These are phyloP conservation scores for Chrysosporium queenslandicum DNA, from an alignment of 2,329 filamentous ascomycete genomes.

Conservation along the genomic window DNA sequence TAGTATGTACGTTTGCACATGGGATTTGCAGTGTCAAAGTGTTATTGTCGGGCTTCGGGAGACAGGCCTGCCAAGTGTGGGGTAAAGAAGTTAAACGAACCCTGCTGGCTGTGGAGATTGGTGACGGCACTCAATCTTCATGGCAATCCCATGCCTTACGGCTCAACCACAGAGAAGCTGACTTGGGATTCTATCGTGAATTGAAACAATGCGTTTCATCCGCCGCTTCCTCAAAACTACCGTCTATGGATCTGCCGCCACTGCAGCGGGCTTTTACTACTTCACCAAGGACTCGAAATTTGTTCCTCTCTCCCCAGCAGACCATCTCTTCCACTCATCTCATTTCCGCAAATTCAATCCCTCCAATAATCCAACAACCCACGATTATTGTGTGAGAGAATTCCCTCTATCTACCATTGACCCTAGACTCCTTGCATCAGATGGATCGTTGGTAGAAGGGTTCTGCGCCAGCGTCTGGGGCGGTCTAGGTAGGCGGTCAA, in stretches of 20 bases:
- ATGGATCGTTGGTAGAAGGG: slow-evolving; percentile 51
- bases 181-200: no score
- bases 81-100: no score
- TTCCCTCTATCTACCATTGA: slow-evolving; percentile 55
- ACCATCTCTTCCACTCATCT: slow-evolving; percentile 53
- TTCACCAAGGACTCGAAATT: slow-evolving; percentile 48
- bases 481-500: slow-evolving; percentile 45
- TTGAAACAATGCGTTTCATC: slow-evolving; percentile 43
- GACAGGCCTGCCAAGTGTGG: slow-evolving; percentile 3
- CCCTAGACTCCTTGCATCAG: slow-evolving; percentile 54
- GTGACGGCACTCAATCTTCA: no score
- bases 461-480: slow-evolving; percentile 61
- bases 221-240: slow-evolving; percentile 37
- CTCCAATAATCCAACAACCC: slow-evolving; percentile 50
- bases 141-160: no score
- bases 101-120: no score
- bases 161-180: no score
- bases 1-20: background rate
- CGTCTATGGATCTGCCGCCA: slow-evolving; percentile 40
- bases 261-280: slow-evolving; percentile 45
- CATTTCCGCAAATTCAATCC: slow-evolving; percentile 53
- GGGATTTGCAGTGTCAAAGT: background rate
- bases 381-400: slow-evolving; percentile 55
- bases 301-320: slow-evolving; percentile 47
- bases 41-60: background rate